phyloP scores from a whole-genome alignment of 495 filamentous ascomycete genomes.

The Aspergillus wentii region DNA sequence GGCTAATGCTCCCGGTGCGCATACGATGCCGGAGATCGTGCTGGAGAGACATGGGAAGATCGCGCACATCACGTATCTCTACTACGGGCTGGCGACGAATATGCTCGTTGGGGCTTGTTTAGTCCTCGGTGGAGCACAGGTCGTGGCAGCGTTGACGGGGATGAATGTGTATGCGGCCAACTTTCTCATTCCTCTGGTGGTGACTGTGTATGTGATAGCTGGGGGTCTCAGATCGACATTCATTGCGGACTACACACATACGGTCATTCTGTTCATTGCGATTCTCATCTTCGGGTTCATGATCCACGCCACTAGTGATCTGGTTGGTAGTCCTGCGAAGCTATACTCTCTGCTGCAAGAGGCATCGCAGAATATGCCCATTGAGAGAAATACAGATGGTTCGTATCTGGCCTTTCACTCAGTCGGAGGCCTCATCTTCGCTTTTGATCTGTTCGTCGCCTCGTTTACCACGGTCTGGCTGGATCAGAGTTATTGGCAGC shows the following conservation, averaged over 20 bases:
- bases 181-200: slow-evolving; percentile 38
- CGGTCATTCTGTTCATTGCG: slow-evolving; percentile 38
- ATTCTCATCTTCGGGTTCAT: slow-evolving; percentile 47
- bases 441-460: slow-evolving; percentile 26
- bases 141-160: slow-evolving; percentile 37
- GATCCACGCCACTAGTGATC: slow-evolving; percentile 37
- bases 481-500: slow-evolving; percentile 46
- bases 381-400: slow-evolving; percentile 43
- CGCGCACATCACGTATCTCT: slow-evolving; percentile 34
- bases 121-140: slow-evolving; percentile 35
- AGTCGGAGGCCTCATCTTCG: slow-evolving; percentile 38
- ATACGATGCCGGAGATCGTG: slow-evolving; percentile 37
- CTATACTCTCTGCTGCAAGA: slow-evolving; percentile 45
- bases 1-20: slow-evolving; percentile 30
- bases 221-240: slow-evolving; percentile 40
- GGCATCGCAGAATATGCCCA: slow-evolving; percentile 38
- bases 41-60: slow-evolving; percentile 28
- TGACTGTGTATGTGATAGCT: slow-evolving; percentile 37
- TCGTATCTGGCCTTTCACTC: slow-evolving; percentile 50
- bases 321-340: slow-evolving; percentile 36
- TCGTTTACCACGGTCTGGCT: slow-evolving; percentile 36
- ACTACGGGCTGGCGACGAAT: slow-evolving; percentile 39
- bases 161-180: slow-evolving; percentile 42
- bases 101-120: slow-evolving; percentile 37
- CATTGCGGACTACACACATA: slow-evolving; percentile 40